Evolutionary conservation across 306 rosid species (phyloP), one percentile per base, ranked within the genome.

Genomic region (Rubus idaeus): DNA sequence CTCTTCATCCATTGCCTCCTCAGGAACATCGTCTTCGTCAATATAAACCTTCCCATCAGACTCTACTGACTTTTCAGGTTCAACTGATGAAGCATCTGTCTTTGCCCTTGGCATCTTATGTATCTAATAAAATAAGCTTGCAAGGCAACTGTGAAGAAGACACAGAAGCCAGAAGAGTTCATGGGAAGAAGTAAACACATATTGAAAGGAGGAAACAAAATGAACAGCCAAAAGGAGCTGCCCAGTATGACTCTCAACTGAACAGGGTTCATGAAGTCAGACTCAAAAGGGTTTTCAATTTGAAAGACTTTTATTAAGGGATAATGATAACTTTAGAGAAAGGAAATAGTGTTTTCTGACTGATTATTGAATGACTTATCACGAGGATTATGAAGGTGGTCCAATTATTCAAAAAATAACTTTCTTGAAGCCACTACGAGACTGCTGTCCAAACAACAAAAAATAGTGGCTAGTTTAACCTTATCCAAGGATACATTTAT

Each of bases 101-200:
- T 88, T 89, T 82, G 79, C 90, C 77, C 80, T 82, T 80, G 97
- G 93, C 99, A 95, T 95, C 93, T 86, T 89, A 87, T 45, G 82
- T 81, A 87, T 84, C 90, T 89, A 92, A 88, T 77, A 77, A 86
- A 85, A 90, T 81, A 89, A 83, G 87, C 88, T 92, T 81, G 97
- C 86, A 89, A 91, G 89, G 91, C 87, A 95, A 92, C 97, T 90
- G 92, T 90, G 92, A 88, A 86, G 93, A 92, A 89, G 96, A 90
- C 97, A 92, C 97, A 85, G 90, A 85, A 97, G 91, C 99, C 94
- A 90, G 96, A 95, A 87, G 89, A 92, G 85, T 83, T 95, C 96
- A 89, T 87, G 97, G 97, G 97, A 88, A 85, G 96, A 90, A 88
- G 91, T 85, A 89, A 81, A 83, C 81, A 89, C 88, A 89, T 84